Evolutionary conservation across 163 green algal species (phyloP).

Genomic region (Chlorella variabilis): DNA sequence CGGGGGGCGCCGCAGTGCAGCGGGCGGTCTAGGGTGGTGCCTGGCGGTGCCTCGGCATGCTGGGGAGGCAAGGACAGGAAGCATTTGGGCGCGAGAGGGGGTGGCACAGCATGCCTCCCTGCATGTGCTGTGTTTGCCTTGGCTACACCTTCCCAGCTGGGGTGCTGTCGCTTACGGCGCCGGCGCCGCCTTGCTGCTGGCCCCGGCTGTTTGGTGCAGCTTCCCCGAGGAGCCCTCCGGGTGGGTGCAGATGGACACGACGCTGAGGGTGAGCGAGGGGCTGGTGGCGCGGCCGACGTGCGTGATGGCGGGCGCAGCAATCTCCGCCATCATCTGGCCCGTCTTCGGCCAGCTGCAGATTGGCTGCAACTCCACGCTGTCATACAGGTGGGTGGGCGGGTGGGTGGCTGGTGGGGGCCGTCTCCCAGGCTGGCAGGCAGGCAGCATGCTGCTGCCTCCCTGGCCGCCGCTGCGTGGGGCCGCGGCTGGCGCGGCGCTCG

Average conservation of each 20-base stretch:
- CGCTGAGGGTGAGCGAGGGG: constrained; percentile 10
- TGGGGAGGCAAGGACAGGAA: too few species aligned
- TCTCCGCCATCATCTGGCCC: constrained; percentile 8
- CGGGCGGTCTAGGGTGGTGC: too few species aligned
- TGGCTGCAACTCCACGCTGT: not conserved
- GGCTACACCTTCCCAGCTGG: too few species aligned
- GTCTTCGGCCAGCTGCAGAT: constrained; percentile 13
- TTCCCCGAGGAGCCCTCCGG: not conserved
- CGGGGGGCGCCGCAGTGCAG: not conserved
- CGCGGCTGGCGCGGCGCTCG: too few species aligned
- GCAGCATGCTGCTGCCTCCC: too few species aligned
- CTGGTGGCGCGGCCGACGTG: not conserved
- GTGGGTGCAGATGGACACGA: constrained; percentile 15
- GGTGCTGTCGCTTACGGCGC: not conserved
- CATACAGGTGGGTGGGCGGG: not conserved
- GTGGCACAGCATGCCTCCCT: too few species aligned
- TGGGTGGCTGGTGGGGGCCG: too few species aligned
- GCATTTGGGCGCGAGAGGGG: too few species aligned
- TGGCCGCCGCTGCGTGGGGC: too few species aligned
- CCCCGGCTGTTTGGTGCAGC: not conserved
- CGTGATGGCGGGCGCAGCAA: not conserved
- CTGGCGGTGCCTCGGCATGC: too few species aligned
- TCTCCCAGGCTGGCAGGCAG: too few species aligned
- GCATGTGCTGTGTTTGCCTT: too few species aligned
- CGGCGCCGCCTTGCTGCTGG: not conserved